These are phyloP conservation scores for Microcyclosporella mali DNA, from an alignment of 2,329 filamentous ascomycete species.

Conservation along the genomic window DNA sequence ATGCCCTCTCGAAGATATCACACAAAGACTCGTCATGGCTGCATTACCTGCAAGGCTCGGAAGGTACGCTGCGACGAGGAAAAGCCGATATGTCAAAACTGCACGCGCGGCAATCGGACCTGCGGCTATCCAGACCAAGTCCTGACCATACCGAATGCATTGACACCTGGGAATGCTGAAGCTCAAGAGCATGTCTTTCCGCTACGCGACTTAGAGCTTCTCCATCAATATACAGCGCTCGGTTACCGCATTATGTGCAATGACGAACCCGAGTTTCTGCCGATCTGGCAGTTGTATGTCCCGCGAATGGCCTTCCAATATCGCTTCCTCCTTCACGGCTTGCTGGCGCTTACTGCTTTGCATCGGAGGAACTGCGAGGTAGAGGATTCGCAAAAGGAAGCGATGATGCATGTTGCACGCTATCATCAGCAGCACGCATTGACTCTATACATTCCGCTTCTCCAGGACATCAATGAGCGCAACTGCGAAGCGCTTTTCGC, in stretches of 20 bases:
- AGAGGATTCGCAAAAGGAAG: constrained; percentile 7
- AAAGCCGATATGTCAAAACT: constrained; percentile 19
- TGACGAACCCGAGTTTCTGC: constrained; percentile 5
- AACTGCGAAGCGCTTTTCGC: constrained; percentile 21
- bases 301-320: constrained; percentile 15
- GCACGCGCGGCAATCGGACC: constrained; percentile 16
- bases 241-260: constrained; percentile 14
- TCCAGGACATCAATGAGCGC: constrained; percentile 17
- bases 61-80: constrained; percentile 20
- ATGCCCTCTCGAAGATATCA: constrained; percentile 16
- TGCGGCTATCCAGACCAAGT: constrained; percentile 16
- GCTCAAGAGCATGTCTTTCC: constrained; percentile 15
- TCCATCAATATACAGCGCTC: constrained; percentile 19
- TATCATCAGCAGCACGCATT: constrained; percentile 22
- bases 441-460: constrained; percentile 17
- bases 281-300: constrained; percentile 13
- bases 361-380: constrained; percentile 10
- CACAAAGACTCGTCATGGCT: constrained; percentile 20
- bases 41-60: constrained; percentile 17
- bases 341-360: constrained; percentile 14
- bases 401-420: constrained; percentile 15
- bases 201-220: constrained; percentile 19
- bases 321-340: constrained; percentile 18
- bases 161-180: constrained; percentile 1
- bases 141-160: constrained; percentile 7